Evolutionary conservation across 306 rosid species (phyloP).

Genomic region (Erythrophleum fordii): DNA sequence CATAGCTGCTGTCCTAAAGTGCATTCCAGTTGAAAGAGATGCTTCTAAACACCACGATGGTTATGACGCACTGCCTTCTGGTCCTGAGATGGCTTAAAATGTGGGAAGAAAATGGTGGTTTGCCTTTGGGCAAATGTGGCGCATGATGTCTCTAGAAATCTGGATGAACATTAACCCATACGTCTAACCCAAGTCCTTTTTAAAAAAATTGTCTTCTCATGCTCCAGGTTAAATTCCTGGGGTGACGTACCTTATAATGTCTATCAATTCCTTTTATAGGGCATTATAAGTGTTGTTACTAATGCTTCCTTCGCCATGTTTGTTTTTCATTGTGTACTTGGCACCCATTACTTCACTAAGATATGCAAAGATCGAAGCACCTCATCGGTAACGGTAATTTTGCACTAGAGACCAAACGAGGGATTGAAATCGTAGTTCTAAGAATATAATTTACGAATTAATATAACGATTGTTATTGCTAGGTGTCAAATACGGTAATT

Average conservation of each 20-base stretch:
- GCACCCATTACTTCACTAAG: background rate
- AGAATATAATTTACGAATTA: background rate
- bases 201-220: background rate
- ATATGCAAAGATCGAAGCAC: background rate
- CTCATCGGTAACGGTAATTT: background rate
- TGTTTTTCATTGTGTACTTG: background rate
- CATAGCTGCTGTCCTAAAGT: slow-evolving; percentile 72
- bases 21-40: slow-evolving; percentile 74
- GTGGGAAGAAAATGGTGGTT: background rate
- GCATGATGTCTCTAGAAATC: background rate
- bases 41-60: slow-evolving; percentile 66
- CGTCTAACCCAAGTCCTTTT: slow-evolving; percentile 33
- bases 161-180: slow-evolving; percentile 3
- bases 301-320: background rate
- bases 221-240: background rate
- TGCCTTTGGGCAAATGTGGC: background rate
- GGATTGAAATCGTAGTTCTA: background rate
- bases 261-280: background rate
- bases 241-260: background rate
- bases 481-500: background rate
- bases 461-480: background rate
- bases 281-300: background rate
- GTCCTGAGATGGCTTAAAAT: slow-evolving; percentile 62
- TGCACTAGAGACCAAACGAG: background rate
- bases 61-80: slow-evolving; percentile 69